A percentile compares a stretch with the other conserved stretches of the same genome.
phyloP scores from a whole-genome alignment of 2,329 filamentous ascomycete species.

The Microdochium nivale region DNA sequence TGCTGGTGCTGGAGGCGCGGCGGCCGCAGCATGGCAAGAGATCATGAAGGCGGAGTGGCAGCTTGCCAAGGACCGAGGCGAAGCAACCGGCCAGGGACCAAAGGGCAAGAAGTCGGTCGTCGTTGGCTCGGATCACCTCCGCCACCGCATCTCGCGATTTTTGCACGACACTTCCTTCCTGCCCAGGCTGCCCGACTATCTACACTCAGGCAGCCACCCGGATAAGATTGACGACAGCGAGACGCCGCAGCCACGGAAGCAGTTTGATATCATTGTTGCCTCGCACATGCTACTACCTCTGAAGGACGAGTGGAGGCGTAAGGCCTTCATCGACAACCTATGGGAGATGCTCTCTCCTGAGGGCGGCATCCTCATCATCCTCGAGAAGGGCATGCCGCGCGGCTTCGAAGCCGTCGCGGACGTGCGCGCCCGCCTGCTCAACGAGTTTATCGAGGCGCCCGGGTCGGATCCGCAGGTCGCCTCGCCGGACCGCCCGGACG shows the following conservation, averaged over 20 bases:
- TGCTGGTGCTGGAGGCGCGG: slow-evolving; percentile 65
- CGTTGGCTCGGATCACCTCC: slow-evolving; percentile 64
- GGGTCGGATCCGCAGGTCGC: slow-evolving; percentile 18
- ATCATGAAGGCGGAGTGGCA: slow-evolving; percentile 77
- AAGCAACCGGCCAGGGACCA: slow-evolving; percentile 33
- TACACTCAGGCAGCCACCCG: slow-evolving; percentile 54
- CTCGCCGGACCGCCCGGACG: slow-evolving; percentile 30
- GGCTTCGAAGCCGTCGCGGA: slow-evolving; percentile 90
- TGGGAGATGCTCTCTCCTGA: slow-evolving; percentile 80
- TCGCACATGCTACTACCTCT: slow-evolving; percentile 74
- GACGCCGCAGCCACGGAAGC: slow-evolving; percentile 55
- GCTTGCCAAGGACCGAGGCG: slow-evolving; percentile 46
- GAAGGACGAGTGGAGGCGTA: slow-evolving; percentile 68
- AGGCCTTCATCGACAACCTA: slow-evolving; percentile 73
- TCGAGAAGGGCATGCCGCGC: slow-evolving; percentile 85
- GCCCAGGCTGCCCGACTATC: slow-evolving; percentile 80
- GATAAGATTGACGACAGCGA: slow-evolving; percentile 50
- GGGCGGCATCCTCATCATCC: slow-evolving; percentile 75
- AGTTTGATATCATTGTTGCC: slow-evolving; percentile 83
- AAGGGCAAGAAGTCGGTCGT: slow-evolving; percentile 74
- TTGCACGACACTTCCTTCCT: slow-evolving; percentile 88
- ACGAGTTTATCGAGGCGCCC: slow-evolving; percentile 46
- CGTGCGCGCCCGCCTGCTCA: slow-evolving; percentile 69
- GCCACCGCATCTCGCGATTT: slow-evolving; percentile 66
- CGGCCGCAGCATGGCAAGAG: slow-evolving; percentile 67